These are phyloP conservation scores for Spergularia marina DNA, from an alignment of 148 eudicot species.

Conservation along the genomic window DNA sequence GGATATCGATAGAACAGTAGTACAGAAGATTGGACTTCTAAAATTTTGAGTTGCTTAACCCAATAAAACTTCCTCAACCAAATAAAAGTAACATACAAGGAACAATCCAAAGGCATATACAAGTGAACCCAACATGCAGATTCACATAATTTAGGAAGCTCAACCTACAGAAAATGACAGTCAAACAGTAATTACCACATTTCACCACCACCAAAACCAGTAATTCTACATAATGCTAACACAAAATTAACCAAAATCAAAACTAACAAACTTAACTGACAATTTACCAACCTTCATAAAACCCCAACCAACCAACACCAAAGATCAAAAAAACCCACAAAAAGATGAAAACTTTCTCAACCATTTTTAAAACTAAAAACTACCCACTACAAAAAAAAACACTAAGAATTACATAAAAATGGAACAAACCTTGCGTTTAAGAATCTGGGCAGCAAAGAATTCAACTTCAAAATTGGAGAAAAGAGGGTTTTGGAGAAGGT, in stretches of 20 bases:
- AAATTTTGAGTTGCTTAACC: neutral
- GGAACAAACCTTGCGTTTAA: constrained; percentile 77
- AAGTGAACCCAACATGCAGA: constrained; percentile 11
- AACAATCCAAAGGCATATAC: neutral
- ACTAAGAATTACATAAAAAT: neutral
- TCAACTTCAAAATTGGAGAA: constrained; percentile 61
- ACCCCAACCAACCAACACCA: neutral
- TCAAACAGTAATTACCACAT: neutral
- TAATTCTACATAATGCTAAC: neutral
- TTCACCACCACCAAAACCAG: constrained; percentile 6
- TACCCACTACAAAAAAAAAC: neutral
- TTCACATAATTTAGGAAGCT: neutral
- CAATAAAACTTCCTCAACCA: neutral
- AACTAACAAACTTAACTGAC: neutral
- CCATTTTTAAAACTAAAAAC: neutral
- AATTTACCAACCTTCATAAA: neutral
- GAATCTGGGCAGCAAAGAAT: constrained; percentile 96
- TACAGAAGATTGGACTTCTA: neutral
- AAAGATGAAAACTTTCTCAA: constrained; percentile 7
- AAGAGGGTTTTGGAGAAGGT: constrained; percentile 22
- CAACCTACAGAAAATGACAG: neutral
- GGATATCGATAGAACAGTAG: no score
- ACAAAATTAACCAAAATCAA: neutral
- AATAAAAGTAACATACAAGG: constrained; percentile 4
- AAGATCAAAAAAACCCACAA: neutral